A percentile compares a stretch with the other conserved stretches of the same genome.
phyloP scores from a whole-genome alignment of 2,329 filamentous ascomycete species.

The Sporothrix pseudoabietina region DNA sequence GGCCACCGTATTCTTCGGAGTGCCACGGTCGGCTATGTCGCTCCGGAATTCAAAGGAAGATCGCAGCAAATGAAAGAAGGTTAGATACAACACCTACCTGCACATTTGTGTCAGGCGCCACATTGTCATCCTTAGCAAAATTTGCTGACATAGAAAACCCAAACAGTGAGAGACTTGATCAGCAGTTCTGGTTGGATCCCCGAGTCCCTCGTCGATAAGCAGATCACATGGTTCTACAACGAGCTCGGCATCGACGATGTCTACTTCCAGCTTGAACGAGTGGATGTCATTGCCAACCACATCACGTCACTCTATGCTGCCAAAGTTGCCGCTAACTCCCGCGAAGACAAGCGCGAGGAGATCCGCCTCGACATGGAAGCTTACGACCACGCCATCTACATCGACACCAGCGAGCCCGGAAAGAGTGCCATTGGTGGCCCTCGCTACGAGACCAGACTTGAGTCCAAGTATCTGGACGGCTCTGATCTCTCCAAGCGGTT shows the following conservation, averaged over 20 bases:
- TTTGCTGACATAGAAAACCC: not conserved
- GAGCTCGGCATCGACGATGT: slow-evolving; percentile 95
- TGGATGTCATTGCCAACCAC: slow-evolving; percentile 85
- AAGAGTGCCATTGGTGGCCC: slow-evolving; percentile 75
- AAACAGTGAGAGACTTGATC: slow-evolving; percentile 75
- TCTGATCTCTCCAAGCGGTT: slow-evolving; percentile 73
- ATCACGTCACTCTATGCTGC: slow-evolving; percentile 96
- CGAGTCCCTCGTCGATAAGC: slow-evolving; percentile 74
- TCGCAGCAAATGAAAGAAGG: slow-evolving; percentile 83
- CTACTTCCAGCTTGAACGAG: slow-evolving; percentile 90
- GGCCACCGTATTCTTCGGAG: slow-evolving; percentile 78
- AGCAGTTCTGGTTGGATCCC: slow-evolving; percentile 84
- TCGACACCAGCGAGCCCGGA: slow-evolving; percentile 93
- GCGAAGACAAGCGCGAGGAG: slow-evolving; percentile 91
- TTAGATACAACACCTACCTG: slow-evolving; percentile 44
- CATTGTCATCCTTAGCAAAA: not conserved
- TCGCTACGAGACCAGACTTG: slow-evolving; percentile 90
- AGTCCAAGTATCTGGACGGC: slow-evolving; percentile 91
- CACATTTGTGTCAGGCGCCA: not conserved
- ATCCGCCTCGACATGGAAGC: slow-evolving; percentile 96
- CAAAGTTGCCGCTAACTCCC: slow-evolving; percentile 90
- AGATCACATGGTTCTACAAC: slow-evolving; percentile 97
- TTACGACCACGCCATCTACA: slow-evolving; percentile 93
- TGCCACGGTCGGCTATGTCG: slow-evolving; percentile 89
- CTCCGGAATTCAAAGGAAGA: slow-evolving; percentile 92